A percentile compares a stretch with the other conserved stretches of the same genome.
Conservation (phyloP, 768 basidiomycete species). For the Mycena filopes region DNA sequence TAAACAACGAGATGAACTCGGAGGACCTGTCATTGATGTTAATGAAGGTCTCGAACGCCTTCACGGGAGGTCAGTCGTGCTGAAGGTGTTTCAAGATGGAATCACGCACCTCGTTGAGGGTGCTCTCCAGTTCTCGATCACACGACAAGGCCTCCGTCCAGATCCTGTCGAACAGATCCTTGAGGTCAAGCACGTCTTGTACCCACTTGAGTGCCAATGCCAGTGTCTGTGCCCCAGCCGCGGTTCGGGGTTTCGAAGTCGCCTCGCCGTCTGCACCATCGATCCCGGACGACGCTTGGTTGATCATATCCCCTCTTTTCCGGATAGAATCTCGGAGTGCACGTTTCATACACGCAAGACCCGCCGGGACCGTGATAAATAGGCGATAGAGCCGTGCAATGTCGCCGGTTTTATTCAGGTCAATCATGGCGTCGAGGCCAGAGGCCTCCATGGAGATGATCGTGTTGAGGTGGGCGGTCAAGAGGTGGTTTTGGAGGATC, state of each 20-base stretch:
- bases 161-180: conserved; percentile 88
- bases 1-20: conserved; percentile 95
- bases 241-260: conserved; percentile 52
- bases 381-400: conserved; percentile 83
- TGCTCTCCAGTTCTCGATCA: conserved; percentile 82
- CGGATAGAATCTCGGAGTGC: conserved; percentile 79
- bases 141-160: conserved; percentile 76
- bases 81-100: not conserved
- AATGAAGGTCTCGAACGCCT: conserved; percentile 95
- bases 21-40: conserved; percentile 89
- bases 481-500: conserved; percentile 81
- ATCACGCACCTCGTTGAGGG: conserved; percentile 80
- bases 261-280: conserved; percentile 51
- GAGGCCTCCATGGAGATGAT: conserved; percentile 85
- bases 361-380: conserved; percentile 73
- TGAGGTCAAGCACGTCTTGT: conserved; percentile 87
- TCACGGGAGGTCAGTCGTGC: conserved; percentile 6
- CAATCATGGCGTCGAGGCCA: conserved; percentile 89
- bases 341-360: conserved; percentile 70
- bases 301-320: conserved; percentile 82
- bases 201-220: conserved; percentile 90
- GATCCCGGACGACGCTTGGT: conserved; percentile 63
- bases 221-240: conserved; percentile 58
- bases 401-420: conserved; percentile 79
- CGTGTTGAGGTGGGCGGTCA: conserved; percentile 79